Evolutionary conservation across 768 basidiomycete species (phyloP), one percentile per base, ranked within the genome.

Genomic region (Boletales sp.): DNA sequence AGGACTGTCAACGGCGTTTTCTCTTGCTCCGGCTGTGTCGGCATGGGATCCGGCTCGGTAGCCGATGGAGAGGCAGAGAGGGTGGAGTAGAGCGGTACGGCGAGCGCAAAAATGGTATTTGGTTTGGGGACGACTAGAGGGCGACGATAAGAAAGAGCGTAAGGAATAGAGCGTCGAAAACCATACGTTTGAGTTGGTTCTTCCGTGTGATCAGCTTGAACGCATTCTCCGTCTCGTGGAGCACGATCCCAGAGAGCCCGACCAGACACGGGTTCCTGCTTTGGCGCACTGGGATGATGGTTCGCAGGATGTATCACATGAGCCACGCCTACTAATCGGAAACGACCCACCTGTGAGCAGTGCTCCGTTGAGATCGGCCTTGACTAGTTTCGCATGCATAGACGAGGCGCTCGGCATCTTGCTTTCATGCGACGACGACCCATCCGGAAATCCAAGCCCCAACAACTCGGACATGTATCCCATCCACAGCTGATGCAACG

Each of bases 401-500:
- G 70, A 69, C 2, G 80, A 71, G 2, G 79, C 70, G 39, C 70
- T 74, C 0, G 86, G 84, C 68, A 83, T 75, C 62, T 70, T 31
- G 50, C 47, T 14, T 15, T 62, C 35, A 32, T 60, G 60, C 1
- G 62, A 57, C 8, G 66, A 59, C n/a, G 30, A 47, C 19, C 60
- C 51, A 12, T 63, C 43, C 5, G 74, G 69, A 32, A 61, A 61
- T 5, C 72, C 60, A 0, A 94, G 71, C 8, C 72, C 77, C 7
- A 94, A 76, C 10, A 94, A 73, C 61, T 94, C 93, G 1, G 88
- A 84, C 81, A 94, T 90, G 64, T 95, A 94, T 6, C 83, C 87
- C 69, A 90, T 74, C 93, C 93, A 95, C 21, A 94, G 72, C 27
- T 75, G 79, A 63, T 94, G 87, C 19, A 94, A 66, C 0, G 89